These are phyloP conservation scores for Pharus latifolius DNA, from an alignment of 176 grass and related monocot species.

Conservation along the genomic window DNA sequence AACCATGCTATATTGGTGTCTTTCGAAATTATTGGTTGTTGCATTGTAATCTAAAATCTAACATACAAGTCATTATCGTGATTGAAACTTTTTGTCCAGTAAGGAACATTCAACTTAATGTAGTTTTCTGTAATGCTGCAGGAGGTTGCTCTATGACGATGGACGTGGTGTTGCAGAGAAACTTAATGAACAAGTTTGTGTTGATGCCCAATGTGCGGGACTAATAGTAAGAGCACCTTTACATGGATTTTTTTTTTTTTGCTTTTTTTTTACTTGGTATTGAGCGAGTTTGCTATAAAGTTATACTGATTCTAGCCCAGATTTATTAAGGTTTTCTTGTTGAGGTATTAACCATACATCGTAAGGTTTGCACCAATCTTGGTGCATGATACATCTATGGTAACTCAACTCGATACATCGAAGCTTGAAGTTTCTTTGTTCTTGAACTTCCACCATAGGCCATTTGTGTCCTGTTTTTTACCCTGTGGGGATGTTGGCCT, in stretches of 20 bases:
- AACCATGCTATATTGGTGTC: neutral
- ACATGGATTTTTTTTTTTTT: neutral
- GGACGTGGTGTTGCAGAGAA: conserved; percentile 40
- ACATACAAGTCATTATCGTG: no score
- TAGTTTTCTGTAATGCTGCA: conserved; percentile 15
- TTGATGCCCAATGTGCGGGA: conserved; percentile 27
- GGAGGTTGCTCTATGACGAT: conserved; percentile 59
- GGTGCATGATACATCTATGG: no score
- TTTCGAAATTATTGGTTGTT: neutral
- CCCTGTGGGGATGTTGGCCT: neutral
- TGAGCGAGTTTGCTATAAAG: neutral
- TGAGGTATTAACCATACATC: no score
- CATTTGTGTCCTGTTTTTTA: neutral
- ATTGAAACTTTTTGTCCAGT: neutral
- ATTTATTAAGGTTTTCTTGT: no score
- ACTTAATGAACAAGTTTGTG: conserved; percentile 40
- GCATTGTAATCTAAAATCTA: no score
- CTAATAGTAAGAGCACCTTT: conserved; percentile 31
- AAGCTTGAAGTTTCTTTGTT: neutral
- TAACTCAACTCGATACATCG: no score
- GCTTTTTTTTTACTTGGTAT: neutral
- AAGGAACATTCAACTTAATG: neutral
- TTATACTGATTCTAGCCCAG: no score
- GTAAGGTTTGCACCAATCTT: no score
- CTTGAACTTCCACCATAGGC: neutral